Percentiles rank a stretch among this genome's conserved stretches.
These are phyloP conservation scores for Cornus kousa DNA, from an alignment of 148 eudicot genomes.

Conservation along the genomic window DNA sequence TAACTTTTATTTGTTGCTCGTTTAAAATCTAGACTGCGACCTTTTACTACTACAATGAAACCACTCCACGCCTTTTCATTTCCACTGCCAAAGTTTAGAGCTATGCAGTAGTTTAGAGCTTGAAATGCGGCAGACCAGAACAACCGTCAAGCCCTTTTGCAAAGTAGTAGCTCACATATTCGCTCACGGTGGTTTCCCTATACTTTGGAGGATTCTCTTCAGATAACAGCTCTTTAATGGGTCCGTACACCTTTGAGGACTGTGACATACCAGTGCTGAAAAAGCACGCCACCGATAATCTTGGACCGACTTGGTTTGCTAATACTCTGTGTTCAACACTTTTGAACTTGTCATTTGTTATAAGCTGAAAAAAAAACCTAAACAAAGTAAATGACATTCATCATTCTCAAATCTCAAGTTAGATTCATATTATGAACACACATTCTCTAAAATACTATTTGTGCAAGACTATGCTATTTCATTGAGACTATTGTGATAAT, in stretches of 20 bases:
- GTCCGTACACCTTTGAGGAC: constrained; percentile 19
- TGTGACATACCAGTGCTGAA: constrained; percentile 13
- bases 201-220: constrained; percentile 25
- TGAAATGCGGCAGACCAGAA: constrained; percentile 21
- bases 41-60: not conserved
- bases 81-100: constrained; percentile 13
- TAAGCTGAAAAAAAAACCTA: constrained; percentile 22
- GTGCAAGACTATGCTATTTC: too few relatives aligned
- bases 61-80: not conserved
- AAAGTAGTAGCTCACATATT: not conserved
- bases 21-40: too few relatives aligned
- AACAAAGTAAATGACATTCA: too few relatives aligned
- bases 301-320: constrained; percentile 38
- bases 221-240: constrained; percentile 28
- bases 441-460: too few relatives aligned
- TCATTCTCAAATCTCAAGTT: too few relatives aligned
- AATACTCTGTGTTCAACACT: constrained; percentile 52
- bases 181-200: constrained; percentile 12
- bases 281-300: constrained; percentile 48
- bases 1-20: too few relatives aligned
- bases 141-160: constrained; percentile 14
- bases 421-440: too few relatives aligned
- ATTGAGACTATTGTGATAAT: too few relatives aligned
- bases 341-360: constrained; percentile 53
- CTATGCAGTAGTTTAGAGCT: constrained; percentile 24